Evolutionary conservation across 345 rosid genomes (phyloP).

Genomic region (Rhizophora mangle): DNA sequence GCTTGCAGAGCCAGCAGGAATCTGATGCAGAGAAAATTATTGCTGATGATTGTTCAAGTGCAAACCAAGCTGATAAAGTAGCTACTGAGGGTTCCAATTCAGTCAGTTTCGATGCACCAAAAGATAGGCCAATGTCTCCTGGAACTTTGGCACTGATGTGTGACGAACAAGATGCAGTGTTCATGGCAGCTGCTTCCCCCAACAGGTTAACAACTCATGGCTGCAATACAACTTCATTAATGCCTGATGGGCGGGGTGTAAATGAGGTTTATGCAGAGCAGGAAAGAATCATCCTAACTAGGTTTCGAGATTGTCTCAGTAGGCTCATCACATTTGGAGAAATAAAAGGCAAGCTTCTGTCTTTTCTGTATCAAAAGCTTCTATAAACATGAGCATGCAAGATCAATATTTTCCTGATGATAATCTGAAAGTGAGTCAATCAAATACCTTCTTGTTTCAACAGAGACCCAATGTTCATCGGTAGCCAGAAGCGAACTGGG

Average conservation of each 20-base stretch:
- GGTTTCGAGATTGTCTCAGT: constrained; percentile 82
- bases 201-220: constrained; percentile 48
- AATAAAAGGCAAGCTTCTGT: constrained; percentile 61
- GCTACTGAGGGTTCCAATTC: constrained; percentile 44
- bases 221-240: constrained; percentile 46
- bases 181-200: constrained; percentile 66
- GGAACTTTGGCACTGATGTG: constrained; percentile 99
- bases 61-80: constrained; percentile 48
- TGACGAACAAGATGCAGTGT: constrained; percentile 87
- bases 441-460: constrained; percentile 9
- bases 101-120: constrained; percentile 55
- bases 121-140: constrained; percentile 92
- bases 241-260: constrained; percentile 51
- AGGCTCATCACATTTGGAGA: constrained; percentile 81
- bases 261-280: constrained; percentile 72
- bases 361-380: background rate
- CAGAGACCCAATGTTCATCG: constrained; percentile 73
- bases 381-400: background rate
- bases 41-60: constrained; percentile 53
- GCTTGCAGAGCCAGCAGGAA: constrained; percentile 45
- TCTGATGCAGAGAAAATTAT: constrained; percentile 37
- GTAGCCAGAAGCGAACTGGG: constrained; percentile 60
- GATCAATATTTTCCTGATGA: constrained; percentile 1
- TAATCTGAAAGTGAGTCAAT: background rate
- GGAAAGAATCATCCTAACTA: constrained; percentile 71